Conservation (phyloP, 106 monocot genomes). For the Dendrobium nobile region DNA sequence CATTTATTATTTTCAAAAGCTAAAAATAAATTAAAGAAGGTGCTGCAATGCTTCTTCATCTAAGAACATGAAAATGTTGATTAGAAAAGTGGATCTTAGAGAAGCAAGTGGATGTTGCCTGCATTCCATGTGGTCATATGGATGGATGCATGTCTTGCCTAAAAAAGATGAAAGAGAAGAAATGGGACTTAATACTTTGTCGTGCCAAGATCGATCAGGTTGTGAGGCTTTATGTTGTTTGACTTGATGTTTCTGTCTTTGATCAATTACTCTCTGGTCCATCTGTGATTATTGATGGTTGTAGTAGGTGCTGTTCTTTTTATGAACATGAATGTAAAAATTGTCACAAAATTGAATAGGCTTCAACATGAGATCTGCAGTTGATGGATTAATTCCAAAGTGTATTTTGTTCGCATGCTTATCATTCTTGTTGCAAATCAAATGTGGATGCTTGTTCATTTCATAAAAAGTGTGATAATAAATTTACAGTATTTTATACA, state of each 20-base stretch:
- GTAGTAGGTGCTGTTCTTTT: too few relatives aligned
- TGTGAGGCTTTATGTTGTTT: slow-evolving; percentile 69
- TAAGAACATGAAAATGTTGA: too few relatives aligned
- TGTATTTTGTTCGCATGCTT: too few relatives aligned
- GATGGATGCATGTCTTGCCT: slow-evolving; percentile 85
- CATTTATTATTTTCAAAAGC: too few relatives aligned
- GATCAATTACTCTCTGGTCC: neutral
- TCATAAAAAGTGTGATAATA: too few relatives aligned
- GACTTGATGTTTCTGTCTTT: neutral
- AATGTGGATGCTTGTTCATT: too few relatives aligned
- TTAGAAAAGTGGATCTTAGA: slow-evolving; percentile 22
- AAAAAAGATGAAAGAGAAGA: slow-evolving; percentile 70
- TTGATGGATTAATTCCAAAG: too few relatives aligned
- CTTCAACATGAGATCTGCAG: neutral
- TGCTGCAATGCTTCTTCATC: too few relatives aligned
- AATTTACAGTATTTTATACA: too few relatives aligned
- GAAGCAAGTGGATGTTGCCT: slow-evolving; percentile 69
- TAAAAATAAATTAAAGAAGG: too few relatives aligned
- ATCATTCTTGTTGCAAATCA: too few relatives aligned
- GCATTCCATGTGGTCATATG: slow-evolving; percentile 94
- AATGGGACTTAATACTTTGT: slow-evolving; percentile 66
- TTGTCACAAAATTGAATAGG: neutral
- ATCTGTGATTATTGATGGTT: too few relatives aligned
- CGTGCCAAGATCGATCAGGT: slow-evolving; percentile 71
- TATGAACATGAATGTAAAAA: neutral